phyloP scores from a whole-genome alignment of 1,284 basidiomycete genomes.

The Ceratobasidium sp. region DNA sequence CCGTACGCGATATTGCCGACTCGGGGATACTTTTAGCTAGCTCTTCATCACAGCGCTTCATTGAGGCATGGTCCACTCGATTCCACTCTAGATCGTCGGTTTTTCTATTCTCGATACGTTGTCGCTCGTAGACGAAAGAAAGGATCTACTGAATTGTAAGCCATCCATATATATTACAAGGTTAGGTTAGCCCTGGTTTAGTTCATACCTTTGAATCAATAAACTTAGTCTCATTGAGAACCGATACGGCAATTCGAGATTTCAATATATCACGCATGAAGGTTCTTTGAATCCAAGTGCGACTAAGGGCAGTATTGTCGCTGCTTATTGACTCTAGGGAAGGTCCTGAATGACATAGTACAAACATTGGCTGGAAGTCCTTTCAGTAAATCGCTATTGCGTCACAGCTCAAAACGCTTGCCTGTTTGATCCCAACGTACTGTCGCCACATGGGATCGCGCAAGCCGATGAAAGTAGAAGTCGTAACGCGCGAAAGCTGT shows the following conservation, averaged over 20 bases:
- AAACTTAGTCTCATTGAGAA: slow-evolving; percentile 68
- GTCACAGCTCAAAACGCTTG: slow-evolving; percentile 49
- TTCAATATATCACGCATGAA: slow-evolving; percentile 66
- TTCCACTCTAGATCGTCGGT: slow-evolving; percentile 52
- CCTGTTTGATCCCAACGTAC: slow-evolving; percentile 63
- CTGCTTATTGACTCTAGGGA: slow-evolving; percentile 48
- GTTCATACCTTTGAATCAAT: slow-evolving; percentile 71
- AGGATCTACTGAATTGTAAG: slow-evolving; percentile 61
- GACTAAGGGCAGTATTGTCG: slow-evolving; percentile 52
- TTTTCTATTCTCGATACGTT: slow-evolving; percentile 52
- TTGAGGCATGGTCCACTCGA: slow-evolving; percentile 41
- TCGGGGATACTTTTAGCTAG: slow-evolving; percentile 39
- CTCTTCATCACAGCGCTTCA: slow-evolving; percentile 46
- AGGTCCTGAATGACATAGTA: slow-evolving; percentile 70
- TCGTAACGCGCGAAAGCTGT: slow-evolving; percentile 53
- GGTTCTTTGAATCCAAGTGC: slow-evolving; percentile 64
- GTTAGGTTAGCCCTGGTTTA: slow-evolving; percentile 8
- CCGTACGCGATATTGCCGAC: background rate
- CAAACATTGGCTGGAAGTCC: slow-evolving; percentile 72
- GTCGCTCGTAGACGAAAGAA: slow-evolving; percentile 63
- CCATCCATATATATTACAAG: background rate
- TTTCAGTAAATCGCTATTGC: background rate
- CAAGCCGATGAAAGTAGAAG: slow-evolving; percentile 63
- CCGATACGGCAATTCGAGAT: slow-evolving; percentile 65
- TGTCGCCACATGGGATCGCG: slow-evolving; percentile 65